Evolutionary conservation across 2,329 filamentous ascomycete genomes (phyloP), one percentile per base, ranked within the genome.

Genomic region (Thielaviopsis cerberus): DNA sequence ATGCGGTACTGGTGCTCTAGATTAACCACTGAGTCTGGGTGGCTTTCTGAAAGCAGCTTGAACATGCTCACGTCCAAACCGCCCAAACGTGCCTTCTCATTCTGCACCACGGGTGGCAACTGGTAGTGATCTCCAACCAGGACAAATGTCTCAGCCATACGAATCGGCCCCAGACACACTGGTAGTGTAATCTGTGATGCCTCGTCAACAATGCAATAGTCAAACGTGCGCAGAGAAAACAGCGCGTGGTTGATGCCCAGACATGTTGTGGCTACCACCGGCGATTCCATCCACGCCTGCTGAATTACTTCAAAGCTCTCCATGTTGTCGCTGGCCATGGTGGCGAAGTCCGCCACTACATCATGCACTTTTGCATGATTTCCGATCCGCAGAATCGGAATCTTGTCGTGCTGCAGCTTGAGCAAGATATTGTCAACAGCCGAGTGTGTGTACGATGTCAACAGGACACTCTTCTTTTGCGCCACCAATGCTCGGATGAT

Each of bases 161-260:
- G 82, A 64, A 98, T 94, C 0, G 92, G 92, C 0, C 92, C 92
- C 0, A 97, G 75, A 63, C 92, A 97, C 22, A 96, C 91, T 0
- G 92, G 92, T 22, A 98, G 74, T 0, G 92, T 98, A 67, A 98
- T 97, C 66, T 98, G 92, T 1, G 90, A 96, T 0, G 92, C 92
- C 70, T 98, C 92, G 63, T 98, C 92, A 3, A 98, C 91, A 62
- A 98, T 97, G 67, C 92, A 98, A 67, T 96, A 97, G 70, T 98
- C 92, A 64, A 98, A 98, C 0, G 84, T 82, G 4, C 92, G 85
- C 66, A 91, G 86, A 59, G 80, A 85, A 71, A 98, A 97, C 8
- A 98, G 73, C 1, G 83, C 78, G 68, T 98, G 92, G 64, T 85
- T 91, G 67, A 96, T 87, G 1, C 90, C 88, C 25, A 98, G 77